Conservation (phyloP, 2,329 filamentous ascomycete species). For the Curvularia sp. region DNA sequence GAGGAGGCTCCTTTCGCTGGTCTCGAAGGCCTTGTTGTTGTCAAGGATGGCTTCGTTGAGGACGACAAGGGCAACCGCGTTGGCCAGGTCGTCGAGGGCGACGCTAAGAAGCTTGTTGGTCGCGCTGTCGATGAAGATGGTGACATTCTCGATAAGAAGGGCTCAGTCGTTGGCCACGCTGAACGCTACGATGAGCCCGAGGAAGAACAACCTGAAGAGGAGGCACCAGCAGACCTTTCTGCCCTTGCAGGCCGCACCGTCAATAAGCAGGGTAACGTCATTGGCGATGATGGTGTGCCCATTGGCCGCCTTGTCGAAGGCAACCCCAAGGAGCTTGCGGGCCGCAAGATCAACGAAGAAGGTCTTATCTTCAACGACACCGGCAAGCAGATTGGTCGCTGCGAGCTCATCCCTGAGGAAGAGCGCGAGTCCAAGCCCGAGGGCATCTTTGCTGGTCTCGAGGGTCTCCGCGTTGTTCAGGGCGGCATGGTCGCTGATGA, state of each 20-base stretch:
- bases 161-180: constrained; percentile 59
- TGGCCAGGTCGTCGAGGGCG: constrained; percentile 58
- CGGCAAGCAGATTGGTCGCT: constrained; percentile 72
- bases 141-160: constrained; percentile 62
- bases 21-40: constrained; percentile 58
- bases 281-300: constrained; percentile 59
- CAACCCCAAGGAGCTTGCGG: constrained; percentile 67
- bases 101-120: constrained; percentile 60
- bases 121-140: constrained; percentile 60
- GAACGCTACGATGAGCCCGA: constrained; percentile 70
- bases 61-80: constrained; percentile 60
- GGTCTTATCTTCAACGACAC: constrained; percentile 75
- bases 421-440: constrained; percentile 63
- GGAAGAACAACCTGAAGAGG: constrained; percentile 56
- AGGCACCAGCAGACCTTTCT: constrained; percentile 54
- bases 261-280: constrained; percentile 60
- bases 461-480: constrained; percentile 57
- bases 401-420: constrained; percentile 71
- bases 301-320: constrained; percentile 72
- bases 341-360: constrained; percentile 74
- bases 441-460: constrained; percentile 58
- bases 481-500: constrained; percentile 59
- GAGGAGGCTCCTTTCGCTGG: constrained; percentile 60
- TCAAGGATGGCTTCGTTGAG: constrained; percentile 58
- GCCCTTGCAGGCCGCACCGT: constrained; percentile 55